These are phyloP conservation scores for Paecilomyces dactylethromorphus DNA, from an alignment of 2,329 filamentous ascomycete species.

Conservation along the genomic window DNA sequence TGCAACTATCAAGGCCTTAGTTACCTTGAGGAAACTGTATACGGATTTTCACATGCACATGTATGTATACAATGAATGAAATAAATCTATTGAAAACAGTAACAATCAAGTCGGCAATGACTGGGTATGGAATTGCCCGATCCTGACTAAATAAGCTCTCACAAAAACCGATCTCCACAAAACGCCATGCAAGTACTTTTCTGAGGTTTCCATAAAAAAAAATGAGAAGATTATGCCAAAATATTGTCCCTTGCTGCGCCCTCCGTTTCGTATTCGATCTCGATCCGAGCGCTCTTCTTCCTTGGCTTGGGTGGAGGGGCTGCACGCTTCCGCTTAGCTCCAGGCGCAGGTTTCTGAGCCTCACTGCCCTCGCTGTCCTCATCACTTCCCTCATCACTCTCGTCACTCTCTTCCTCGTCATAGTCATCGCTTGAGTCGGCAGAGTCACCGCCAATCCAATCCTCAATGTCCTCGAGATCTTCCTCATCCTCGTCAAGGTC, in stretches of 20 bases:
- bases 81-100: not conserved
- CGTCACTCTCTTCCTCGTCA: slow-evolving; percentile 47
- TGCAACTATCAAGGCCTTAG: too few relatives aligned
- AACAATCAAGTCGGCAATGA: slow-evolving; percentile 20
- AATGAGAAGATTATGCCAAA: slow-evolving; percentile 25
- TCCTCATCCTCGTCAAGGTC: slow-evolving; percentile 71
- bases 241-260: slow-evolving; percentile 48
- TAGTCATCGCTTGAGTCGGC: slow-evolving; percentile 42
- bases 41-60: too few relatives aligned
- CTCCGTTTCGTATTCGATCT: slow-evolving; percentile 76
- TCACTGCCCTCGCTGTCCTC: slow-evolving; percentile 53
- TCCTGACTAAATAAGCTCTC: slow-evolving; percentile 13
- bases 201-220: slow-evolving; percentile 9
- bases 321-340: slow-evolving; percentile 52
- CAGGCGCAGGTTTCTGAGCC: slow-evolving; percentile 36
- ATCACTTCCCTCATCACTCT: slow-evolving; percentile 49
- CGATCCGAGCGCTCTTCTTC: slow-evolving; percentile 59
- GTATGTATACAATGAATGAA: not conserved
- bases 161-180: slow-evolving; percentile 11
- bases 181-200: slow-evolving; percentile 29
- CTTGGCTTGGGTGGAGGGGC: slow-evolving; percentile 48
- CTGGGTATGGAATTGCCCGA: slow-evolving; percentile 28
- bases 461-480: slow-evolving; percentile 89
- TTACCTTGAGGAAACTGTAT: too few relatives aligned
- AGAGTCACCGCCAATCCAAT: slow-evolving; percentile 77